A percentile compares a stretch with the other conserved stretches of the same genome.
phyloP scores from a whole-genome alignment of 345 rosid genomes.

The Citrus sinensis region DNA sequence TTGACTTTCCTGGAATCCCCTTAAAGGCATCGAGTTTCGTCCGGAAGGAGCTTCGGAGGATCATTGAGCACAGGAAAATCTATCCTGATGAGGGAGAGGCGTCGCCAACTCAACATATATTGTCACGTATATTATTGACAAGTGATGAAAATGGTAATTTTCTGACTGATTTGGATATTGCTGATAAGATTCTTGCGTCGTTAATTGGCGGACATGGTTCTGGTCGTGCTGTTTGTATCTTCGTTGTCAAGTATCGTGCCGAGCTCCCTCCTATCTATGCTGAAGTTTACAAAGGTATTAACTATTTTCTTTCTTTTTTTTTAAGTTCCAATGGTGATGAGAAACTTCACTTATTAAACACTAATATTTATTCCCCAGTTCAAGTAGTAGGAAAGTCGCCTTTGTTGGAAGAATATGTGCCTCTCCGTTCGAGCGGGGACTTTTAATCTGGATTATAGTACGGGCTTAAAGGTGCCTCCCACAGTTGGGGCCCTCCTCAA shows the following conservation, averaged over 20 bases:
- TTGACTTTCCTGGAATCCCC: not conserved
- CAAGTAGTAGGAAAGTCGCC: no score
- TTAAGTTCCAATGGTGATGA: no score
- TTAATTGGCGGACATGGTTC: slow-evolving; percentile 26
- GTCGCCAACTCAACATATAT: slow-evolving; percentile 10
- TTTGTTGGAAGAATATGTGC: no score
- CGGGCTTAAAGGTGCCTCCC: no score
- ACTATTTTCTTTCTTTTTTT: no score
- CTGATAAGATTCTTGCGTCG: slow-evolving; percentile 20
- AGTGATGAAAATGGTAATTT: slow-evolving; percentile 13
- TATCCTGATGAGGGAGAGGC: slow-evolving; percentile 11
- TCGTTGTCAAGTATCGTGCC: slow-evolving; percentile 29
- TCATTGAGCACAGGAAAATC: slow-evolving; percentile 10
- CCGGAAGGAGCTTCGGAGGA: not conserved
- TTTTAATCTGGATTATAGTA: no score
- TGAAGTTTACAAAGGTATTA: slow-evolving; percentile 28
- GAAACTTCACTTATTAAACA: no score
- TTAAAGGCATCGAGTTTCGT: not conserved
- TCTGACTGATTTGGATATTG: slow-evolving; percentile 22
- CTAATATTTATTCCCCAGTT: no score
- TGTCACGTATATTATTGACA: slow-evolving; percentile 22
- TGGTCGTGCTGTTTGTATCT: slow-evolving; percentile 27
- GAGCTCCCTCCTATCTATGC: slow-evolving; percentile 30
- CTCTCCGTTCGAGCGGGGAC: no score
- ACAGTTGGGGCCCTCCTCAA: no score